Conservation (phyloP, 2,329 filamentous ascomycete genomes). For the Phaeosphaeriaceae sp. region DNA sequence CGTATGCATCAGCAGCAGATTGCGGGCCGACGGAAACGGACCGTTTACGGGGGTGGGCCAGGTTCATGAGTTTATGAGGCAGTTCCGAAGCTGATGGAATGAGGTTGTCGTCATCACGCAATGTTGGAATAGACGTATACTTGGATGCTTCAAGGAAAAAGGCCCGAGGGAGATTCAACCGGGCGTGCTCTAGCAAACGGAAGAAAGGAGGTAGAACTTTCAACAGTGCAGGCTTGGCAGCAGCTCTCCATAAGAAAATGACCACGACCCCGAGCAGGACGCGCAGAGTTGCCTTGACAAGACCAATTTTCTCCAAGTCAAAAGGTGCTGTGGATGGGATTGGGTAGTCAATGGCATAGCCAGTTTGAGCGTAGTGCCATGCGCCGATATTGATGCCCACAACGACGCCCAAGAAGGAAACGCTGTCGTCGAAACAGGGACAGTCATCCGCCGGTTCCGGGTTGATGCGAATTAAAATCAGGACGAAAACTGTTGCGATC, state of each 20-base stretch:
- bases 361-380: conserved; percentile 77
- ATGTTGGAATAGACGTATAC: conserved; percentile 81
- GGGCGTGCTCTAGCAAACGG: conserved; percentile 79
- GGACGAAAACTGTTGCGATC: conserved; percentile 68
- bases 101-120: conserved; percentile 82
- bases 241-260: conserved; percentile 88
- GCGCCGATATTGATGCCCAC: conserved; percentile 82
- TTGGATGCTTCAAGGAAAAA: conserved; percentile 92
- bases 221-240: conserved; percentile 84
- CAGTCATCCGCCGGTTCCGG: conserved; percentile 97
- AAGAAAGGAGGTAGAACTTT: conserved; percentile 83
- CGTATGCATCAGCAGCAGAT: conserved; percentile 94
- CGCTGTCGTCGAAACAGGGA: conserved; percentile 94
- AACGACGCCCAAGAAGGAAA: conserved; percentile 88
- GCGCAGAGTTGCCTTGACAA: conserved; percentile 67
- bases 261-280: conserved; percentile 80
- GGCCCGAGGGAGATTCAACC: conserved; percentile 80
- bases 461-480: conserved; percentile 83
- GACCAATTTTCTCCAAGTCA: conserved; percentile 69
- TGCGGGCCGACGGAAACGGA: conserved; percentile 92
- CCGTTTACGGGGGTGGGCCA: conserved; percentile 80
- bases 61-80: conserved; percentile 78
- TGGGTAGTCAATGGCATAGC: conserved; percentile 59
- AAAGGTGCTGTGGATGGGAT: conserved; percentile 69
- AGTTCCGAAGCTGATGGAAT: conserved; percentile 90